Evolutionary conservation across 306 rosid species (phyloP), one percentile per base, ranked within the genome.

Genomic region (Lupinus albus): DNA sequence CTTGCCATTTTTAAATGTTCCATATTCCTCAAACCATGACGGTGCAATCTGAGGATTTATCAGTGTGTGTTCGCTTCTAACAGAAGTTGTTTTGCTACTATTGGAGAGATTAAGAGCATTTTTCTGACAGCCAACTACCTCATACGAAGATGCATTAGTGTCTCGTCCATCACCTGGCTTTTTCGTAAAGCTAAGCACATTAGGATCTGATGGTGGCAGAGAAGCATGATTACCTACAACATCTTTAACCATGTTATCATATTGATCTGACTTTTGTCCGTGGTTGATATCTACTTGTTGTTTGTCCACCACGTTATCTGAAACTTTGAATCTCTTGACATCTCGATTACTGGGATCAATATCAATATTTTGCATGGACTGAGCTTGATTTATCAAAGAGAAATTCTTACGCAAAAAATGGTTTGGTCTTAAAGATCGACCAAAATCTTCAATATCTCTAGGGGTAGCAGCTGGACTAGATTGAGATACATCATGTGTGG

Each of bases 41-140:
- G 96, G 97, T 25, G 96, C 97, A 95, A 91, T 91, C 84, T 79
- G 97, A 50, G 92, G 96, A 87, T 91, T 89, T 65, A 91, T 80
- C 58, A 77, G 76, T 75, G 87, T 69, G 55, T 77, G 86, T 57
- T 87, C 96, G 30, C 85, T 79, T 78, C 85, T 73, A 52, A 69
- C 67, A 82, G 89, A 71, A 78, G 86, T 48, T 52, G 76, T 66
- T 66, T 70, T 78, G 73, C 81, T 78, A 70, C 64, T 76, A 73
- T 67, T 69, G 45, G 86, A 78, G 59, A 79, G 61, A 73, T 66
- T 72, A 65, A 77, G 81, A 75, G 84, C 69, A 71, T 50, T 79
- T 49, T 77, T 79, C 84, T 36, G 87, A 74, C 77, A 73, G 45
- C 79, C 83, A 38, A 68, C 63, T 80, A 61, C 73, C 49, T 89